phyloP scores from a whole-genome alignment of 345 rosid genomes.

The Eutrema heterophyllum region DNA sequence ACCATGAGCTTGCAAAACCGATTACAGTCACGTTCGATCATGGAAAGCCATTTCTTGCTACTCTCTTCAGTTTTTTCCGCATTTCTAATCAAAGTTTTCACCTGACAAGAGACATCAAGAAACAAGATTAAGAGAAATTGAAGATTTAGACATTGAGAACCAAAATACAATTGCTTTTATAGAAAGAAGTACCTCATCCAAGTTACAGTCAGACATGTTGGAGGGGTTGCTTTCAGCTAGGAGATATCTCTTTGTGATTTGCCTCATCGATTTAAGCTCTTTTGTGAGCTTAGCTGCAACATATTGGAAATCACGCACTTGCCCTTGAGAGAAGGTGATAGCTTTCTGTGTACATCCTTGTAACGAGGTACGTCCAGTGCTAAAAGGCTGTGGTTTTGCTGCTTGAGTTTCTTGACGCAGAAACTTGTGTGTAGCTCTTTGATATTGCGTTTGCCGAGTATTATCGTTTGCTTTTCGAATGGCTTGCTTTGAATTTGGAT shows the following conservation, averaged over 20 bases:
- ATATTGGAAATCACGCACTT: constrained; percentile 58
- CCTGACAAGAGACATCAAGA: constrained; percentile 33
- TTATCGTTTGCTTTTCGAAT: constrained; percentile 18
- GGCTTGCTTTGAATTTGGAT: constrained; percentile 33
- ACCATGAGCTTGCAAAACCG: constrained; percentile 94
- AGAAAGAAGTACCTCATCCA: constrained; percentile 52
- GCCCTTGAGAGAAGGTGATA: constrained; percentile 68
- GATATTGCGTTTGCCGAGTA: constrained; percentile 4
- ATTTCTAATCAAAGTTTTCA: constrained; percentile 42
- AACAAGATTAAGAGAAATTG: not conserved
- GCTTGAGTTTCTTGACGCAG: constrained; percentile 22
- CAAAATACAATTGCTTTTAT: not conserved
- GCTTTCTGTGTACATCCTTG: constrained; percentile 61
- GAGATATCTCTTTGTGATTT: constrained; percentile 46
- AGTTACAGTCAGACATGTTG: constrained; percentile 30
- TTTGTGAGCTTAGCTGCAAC: constrained; percentile 55
- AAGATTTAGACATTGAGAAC: not conserved
- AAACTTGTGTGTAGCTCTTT: constrained; percentile 35
- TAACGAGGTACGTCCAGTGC: constrained; percentile 37
- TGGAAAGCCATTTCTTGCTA: constrained; percentile 58
- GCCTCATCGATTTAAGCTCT: constrained; percentile 64
- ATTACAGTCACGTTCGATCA: constrained; percentile 63
- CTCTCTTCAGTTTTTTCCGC: constrained; percentile 60
- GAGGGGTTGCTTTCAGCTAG: constrained; percentile 33
- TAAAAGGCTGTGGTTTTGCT: constrained; percentile 17